Evolutionary conservation across 2,329 filamentous ascomycete species (phyloP).

Genomic region (Colletotrichum sp.): DNA sequence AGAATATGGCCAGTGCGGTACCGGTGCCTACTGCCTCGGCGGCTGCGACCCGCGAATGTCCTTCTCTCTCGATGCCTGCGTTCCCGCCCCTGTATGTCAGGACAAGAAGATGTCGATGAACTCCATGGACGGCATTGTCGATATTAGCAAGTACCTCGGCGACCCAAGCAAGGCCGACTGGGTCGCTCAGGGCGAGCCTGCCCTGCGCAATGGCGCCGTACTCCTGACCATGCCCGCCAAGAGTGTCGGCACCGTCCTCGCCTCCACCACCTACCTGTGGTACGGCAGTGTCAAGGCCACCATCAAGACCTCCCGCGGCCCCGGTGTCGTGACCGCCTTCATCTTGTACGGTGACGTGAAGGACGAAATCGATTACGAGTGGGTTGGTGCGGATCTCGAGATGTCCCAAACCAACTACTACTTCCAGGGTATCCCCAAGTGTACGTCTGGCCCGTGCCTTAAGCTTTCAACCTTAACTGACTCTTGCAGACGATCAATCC

Average conservation of each 20-base stretch:
- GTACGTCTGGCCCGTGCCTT: constrained; percentile 56
- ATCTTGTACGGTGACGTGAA: constrained; percentile 95
- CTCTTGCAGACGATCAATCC: constrained; percentile 71
- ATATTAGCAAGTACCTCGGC: constrained; percentile 85
- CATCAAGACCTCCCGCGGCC: constrained; percentile 82
- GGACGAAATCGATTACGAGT: constrained; percentile 99
- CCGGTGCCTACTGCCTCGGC: constrained; percentile 93
- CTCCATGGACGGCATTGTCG: constrained; percentile 69
- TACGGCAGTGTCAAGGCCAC: constrained; percentile 90
- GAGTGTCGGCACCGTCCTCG: constrained; percentile 86
- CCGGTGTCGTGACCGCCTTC: constrained; percentile 95
- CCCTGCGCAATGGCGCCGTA: constrained; percentile 68
- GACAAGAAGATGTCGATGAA: constrained; percentile 76
- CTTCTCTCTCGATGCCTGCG: constrained; percentile 81
- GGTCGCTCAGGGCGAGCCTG: constrained; percentile 82
- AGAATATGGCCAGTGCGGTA: constrained; percentile 94
- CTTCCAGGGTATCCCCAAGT: constrained; percentile 90
- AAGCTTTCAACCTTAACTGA: constrained; percentile 7
- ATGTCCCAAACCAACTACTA: constrained; percentile 95
- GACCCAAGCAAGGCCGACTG: constrained; percentile 82
- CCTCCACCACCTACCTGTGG: constrained; percentile 89
- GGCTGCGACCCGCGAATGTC: constrained; percentile 92
- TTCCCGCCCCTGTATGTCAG: constrained; percentile 83
- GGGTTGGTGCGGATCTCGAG: constrained; percentile 78
- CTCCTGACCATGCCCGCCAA: constrained; percentile 89